A percentile compares a stretch with the other conserved stretches of the same genome.
Conservation (phyloP, 345 rosid genomes). For the Cardiospermum halicacabum region DNA sequence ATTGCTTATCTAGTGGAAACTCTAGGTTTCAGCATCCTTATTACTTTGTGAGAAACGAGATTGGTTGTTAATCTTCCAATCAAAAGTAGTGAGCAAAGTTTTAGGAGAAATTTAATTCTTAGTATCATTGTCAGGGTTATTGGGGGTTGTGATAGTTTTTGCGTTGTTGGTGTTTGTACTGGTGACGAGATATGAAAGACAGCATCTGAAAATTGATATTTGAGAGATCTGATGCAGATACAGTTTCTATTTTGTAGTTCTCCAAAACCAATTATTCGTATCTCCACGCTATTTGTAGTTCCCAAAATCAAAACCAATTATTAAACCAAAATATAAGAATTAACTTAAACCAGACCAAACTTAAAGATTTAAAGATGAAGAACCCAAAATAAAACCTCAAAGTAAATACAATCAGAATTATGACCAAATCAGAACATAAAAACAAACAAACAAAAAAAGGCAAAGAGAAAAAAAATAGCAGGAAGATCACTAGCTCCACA, state of each 20-base stretch:
- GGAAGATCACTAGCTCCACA: too few species aligned
- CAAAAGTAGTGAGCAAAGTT: conserved; percentile 21
- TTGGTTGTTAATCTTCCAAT: conserved; percentile 60
- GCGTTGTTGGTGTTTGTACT: conserved; percentile 39
- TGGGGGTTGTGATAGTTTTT: conserved; percentile 33
- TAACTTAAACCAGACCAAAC: too few species aligned
- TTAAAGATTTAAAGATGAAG: too few species aligned
- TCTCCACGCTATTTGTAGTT: too few species aligned
- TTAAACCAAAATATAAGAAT: too few species aligned
- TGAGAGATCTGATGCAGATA: conserved; percentile 37
- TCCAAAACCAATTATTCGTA: conserved; percentile 40
- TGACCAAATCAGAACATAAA: too few species aligned
- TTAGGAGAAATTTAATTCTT: conserved; percentile 39
- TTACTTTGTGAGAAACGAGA: conserved; percentile 65
- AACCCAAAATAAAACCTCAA: too few species aligned
- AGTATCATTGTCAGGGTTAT: conserved; percentile 49
- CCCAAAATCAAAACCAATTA: too few species aligned
- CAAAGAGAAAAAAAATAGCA: too few species aligned
- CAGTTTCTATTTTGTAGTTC: conserved; percentile 48
- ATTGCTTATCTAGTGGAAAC: conserved; percentile 56
- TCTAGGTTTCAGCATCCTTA: conserved; percentile 56
- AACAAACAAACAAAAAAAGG: too few species aligned
- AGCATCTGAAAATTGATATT: conserved; percentile 26
- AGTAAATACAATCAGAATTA: too few species aligned
- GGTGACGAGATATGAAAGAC: conserved; percentile 35